Evolutionary conservation across 306 rosid species (phyloP), one percentile per base, ranked within the genome.

Genomic region (Prunus mira): DNA sequence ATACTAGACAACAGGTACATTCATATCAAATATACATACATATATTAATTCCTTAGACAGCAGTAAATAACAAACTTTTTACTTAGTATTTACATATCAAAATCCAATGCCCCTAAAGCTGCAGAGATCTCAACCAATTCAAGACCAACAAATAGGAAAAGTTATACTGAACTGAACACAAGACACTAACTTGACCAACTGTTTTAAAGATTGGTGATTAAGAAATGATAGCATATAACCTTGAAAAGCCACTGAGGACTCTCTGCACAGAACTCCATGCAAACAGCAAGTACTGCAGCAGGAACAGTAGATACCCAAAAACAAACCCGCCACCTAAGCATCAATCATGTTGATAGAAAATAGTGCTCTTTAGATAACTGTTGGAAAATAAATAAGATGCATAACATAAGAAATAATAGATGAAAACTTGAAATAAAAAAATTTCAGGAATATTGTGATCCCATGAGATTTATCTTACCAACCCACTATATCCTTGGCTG

Each of bases 221-320:
- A 71, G 69, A 69, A 22, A 34, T 64, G 76, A 71, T n/a, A 81
- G 73, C 50, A 25, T 18, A 69, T 81, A 74, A 90, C 97, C 96
- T 92, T 92, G 86, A 88, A 88, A 83, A 87, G 96, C 96, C 97
- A 92, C 72, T 90, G 78, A 58, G 97, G 97, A 84, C 91, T 86
- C 88, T 92, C 97, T 69, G 96, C 93, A 82, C 89, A 87, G 80
- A 86, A 86, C 87, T 92, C 93, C 96, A 92, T 92, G 83, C 79
- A 86, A 72, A 88, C 27, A 78, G 96, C 89, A 78, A 92, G 93
- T 24, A 74, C 20, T 17, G 79, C 73, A 72, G 93, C 89, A 75
- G 97, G 93, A 78, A 90, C 61, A 76, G 77, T 51, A 73, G 97
- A 87, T 56, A 87, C 81, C 97, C 97, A 90, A 70, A 92, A 92